Conservation (phyloP, 306 rosid species). For the Malus orientalis region DNA sequence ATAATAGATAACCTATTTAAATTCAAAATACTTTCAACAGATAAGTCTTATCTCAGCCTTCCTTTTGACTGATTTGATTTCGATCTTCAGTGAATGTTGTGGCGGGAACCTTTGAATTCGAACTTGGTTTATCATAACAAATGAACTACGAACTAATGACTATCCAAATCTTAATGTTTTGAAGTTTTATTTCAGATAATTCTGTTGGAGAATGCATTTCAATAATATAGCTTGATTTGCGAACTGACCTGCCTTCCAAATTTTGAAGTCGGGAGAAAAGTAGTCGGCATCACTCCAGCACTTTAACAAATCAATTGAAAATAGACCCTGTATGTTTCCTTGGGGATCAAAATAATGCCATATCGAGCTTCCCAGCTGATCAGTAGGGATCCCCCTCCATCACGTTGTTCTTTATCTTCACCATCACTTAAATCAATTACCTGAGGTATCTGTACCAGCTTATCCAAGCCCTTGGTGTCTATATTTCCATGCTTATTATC, state of each 20-base stretch:
- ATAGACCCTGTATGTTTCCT: constrained; percentile 72
- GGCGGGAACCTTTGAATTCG: too few species aligned
- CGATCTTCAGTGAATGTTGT: too few species aligned
- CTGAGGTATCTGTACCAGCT: constrained; percentile 14
- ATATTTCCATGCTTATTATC: constrained; percentile 12
- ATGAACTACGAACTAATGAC: background rate
- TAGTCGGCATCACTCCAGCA: constrained; percentile 62
- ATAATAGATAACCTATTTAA: too few species aligned
- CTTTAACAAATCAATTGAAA: constrained; percentile 41
- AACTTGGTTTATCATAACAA: background rate
- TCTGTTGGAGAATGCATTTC: constrained; percentile 31
- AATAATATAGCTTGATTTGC: constrained; percentile 39
- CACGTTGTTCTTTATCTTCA: constrained; percentile 14
- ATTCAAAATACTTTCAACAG: too few species aligned
- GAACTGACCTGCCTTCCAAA: constrained; percentile 60
- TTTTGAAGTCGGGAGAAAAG: constrained; percentile 62
- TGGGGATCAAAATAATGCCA: constrained; percentile 70
- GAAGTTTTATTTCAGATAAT: constrained; percentile 10
- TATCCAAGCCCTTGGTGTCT: constrained; percentile 8
- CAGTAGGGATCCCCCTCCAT: constrained; percentile 14
- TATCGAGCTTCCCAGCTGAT: constrained; percentile 11
- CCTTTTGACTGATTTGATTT: too few species aligned
- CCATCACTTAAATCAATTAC: constrained; percentile 57
- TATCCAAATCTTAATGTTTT: background rate
- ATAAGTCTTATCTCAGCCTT: too few species aligned